phyloP scores from a whole-genome alignment of 1,284 basidiomycete species.

The Boletus holoroseus region DNA sequence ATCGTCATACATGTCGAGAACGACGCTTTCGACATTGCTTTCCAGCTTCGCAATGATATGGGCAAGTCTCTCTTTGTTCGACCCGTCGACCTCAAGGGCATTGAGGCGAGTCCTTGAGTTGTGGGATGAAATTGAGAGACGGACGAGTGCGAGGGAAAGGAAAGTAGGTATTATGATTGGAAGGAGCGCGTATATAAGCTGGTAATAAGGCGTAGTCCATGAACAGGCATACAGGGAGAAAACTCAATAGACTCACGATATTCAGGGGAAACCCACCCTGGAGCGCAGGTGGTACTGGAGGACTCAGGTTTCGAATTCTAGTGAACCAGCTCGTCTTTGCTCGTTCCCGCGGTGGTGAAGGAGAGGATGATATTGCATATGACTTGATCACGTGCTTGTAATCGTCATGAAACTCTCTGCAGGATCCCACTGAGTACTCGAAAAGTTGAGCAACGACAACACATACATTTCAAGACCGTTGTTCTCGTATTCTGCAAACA shows the following conservation, averaged over 20 bases:
- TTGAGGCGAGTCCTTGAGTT: slow-evolving; percentile 57
- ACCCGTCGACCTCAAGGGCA: slow-evolving; percentile 48
- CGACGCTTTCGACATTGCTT: slow-evolving; percentile 49
- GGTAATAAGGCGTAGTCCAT: slow-evolving; percentile 6
- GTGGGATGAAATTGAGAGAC: slow-evolving; percentile 48
- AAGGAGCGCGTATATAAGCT: slow-evolving; percentile 52
- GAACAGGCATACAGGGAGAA: background rate
- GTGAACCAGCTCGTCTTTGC: slow-evolving; percentile 41
- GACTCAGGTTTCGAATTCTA: slow-evolving; percentile 26
- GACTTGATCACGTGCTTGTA: slow-evolving; percentile 54
- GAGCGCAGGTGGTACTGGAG: slow-evolving; percentile 59
- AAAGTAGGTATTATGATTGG: slow-evolving; percentile 62
- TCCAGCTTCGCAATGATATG: slow-evolving; percentile 54
- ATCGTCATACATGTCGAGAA: slow-evolving; percentile 35
- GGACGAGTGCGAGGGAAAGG: slow-evolving; percentile 46
- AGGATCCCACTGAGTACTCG: slow-evolving; percentile 9
- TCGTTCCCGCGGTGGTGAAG: slow-evolving; percentile 17
- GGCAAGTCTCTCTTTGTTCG: slow-evolving; percentile 42
- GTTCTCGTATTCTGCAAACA: slow-evolving; percentile 53
- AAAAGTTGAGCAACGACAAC: background rate
- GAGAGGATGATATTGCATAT: slow-evolving; percentile 39
- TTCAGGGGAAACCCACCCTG: slow-evolving; percentile 68
- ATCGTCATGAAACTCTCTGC: slow-evolving; percentile 51
- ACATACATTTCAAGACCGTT: slow-evolving; percentile 63
- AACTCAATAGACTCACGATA: slow-evolving; percentile 45